phyloP scores from a whole-genome alignment of 805 yeast species.

The Wickerhamomyces sydowiorum region DNA sequence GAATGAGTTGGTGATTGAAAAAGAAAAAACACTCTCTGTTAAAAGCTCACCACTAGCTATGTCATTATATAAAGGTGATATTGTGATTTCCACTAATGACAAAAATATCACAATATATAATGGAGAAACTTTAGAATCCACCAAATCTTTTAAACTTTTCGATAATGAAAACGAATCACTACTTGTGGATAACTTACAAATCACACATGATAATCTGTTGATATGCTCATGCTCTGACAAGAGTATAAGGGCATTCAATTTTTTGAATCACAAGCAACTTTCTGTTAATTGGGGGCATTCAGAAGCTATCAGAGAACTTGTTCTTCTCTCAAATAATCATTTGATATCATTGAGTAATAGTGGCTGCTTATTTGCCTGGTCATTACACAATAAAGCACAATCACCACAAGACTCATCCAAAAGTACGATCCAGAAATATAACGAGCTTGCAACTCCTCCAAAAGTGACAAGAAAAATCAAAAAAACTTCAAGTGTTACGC shows the following conservation, averaged over 20 bases:
- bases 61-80: constrained; percentile 28
- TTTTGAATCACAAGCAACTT: constrained; percentile 38
- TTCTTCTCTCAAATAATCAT: constrained; percentile 18
- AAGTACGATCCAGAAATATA: constrained; percentile 12
- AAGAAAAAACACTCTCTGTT: constrained; percentile 43
- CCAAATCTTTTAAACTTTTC: constrained; percentile 34
- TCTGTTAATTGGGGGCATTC: constrained; percentile 58
- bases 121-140: constrained; percentile 25
- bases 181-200: constrained; percentile 37
- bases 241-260: constrained; percentile 45
- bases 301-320: constrained; percentile 41
- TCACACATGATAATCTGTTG: constrained; percentile 25
- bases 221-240: constrained; percentile 49
- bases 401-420: not conserved
- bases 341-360: constrained; percentile 42
- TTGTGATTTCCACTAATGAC: constrained; percentile 49
- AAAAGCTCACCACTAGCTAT: constrained; percentile 47
- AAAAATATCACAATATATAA: constrained; percentile 38
- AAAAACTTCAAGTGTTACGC: constrained; percentile 5
- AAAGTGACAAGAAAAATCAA: constrained; percentile 22
- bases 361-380: constrained; percentile 53
- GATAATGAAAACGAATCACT: constrained; percentile 38
- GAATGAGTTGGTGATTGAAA: constrained; percentile 16
- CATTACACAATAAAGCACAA: constrained; percentile 1
- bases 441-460: constrained; percentile 16